Conservation (phyloP, 176 grass and related monocot species). For the Musa acuminata region DNA sequence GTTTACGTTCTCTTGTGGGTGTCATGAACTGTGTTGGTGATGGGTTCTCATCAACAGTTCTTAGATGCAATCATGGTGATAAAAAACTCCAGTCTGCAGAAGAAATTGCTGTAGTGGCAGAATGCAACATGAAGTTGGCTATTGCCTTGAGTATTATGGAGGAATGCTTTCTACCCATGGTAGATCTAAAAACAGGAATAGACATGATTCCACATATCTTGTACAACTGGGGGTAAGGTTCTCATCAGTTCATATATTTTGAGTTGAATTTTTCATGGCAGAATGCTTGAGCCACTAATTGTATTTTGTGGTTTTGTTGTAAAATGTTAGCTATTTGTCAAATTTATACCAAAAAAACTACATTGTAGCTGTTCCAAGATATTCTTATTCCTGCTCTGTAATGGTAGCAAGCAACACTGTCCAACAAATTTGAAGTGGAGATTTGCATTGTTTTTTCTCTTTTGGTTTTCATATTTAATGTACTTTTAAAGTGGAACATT, state of each 20-base stretch:
- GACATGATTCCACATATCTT: constrained; percentile 70
- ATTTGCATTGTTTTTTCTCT: not conserved
- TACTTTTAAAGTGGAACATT: constrained; percentile 11
- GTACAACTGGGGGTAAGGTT: constrained; percentile 74
- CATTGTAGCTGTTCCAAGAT: not conserved
- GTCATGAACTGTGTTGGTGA: constrained; percentile 38
- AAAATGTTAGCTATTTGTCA: not conserved
- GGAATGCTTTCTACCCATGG: constrained; percentile 79
- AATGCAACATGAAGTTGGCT: constrained; percentile 90
- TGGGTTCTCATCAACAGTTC: constrained; percentile 52
- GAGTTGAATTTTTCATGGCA: no score
- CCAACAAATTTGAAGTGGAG: no score
- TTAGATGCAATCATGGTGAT: constrained; percentile 57
- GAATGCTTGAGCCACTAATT: no score
- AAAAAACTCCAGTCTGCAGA: constrained; percentile 36
- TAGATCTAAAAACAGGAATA: constrained; percentile 69
- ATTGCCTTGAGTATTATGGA: constrained; percentile 81
- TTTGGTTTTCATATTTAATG: not conserved
- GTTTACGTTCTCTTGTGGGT: constrained; percentile 53
- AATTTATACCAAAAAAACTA: not conserved
- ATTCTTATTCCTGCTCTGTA: not conserved
- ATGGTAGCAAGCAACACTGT: not conserved
- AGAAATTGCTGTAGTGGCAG: constrained; percentile 60
- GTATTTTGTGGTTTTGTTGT: not conserved
- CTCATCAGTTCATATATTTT: not conserved